phyloP scores from a whole-genome alignment of 495 filamentous ascomycete species.

The Penicillium lividum region DNA sequence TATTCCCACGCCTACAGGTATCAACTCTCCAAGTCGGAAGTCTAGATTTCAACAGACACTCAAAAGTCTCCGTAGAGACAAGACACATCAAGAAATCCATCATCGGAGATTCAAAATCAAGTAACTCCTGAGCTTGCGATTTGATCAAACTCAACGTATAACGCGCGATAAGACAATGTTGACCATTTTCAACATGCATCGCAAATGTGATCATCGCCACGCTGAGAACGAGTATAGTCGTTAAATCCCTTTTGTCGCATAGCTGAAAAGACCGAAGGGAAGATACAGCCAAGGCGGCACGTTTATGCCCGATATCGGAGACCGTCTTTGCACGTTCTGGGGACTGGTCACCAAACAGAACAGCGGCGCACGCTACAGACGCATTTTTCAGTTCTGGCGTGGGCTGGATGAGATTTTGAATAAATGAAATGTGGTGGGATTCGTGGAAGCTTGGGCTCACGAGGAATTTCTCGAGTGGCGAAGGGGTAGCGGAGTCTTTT shows the following conservation, averaged over 20 bases:
- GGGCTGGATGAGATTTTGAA: slow-evolving; percentile 16
- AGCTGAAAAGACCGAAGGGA: slow-evolving; percentile 18
- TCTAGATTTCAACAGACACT: slow-evolving; percentile 19
- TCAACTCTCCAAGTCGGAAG: slow-evolving; percentile 16
- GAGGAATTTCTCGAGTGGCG: slow-evolving; percentile 22
- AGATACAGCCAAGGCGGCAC: slow-evolving; percentile 21
- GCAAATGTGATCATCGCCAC: slow-evolving; percentile 25
- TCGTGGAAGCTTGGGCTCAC: slow-evolving; percentile 20
- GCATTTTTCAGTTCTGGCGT: slow-evolving; percentile 16
- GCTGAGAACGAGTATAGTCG: slow-evolving; percentile 15
- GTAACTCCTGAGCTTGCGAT: slow-evolving; percentile 3
- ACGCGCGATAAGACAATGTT: slow-evolving; percentile 19
- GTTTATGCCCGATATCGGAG: slow-evolving; percentile 16
- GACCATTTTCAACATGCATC: slow-evolving; percentile 25
- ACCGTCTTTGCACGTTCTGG: slow-evolving; percentile 8
- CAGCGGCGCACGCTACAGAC: slow-evolving; percentile 20
- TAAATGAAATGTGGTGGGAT: slow-evolving; percentile 17
- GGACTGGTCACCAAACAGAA: slow-evolving; percentile 18
- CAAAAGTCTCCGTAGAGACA: slow-evolving; percentile 21
- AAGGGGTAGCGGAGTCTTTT: slow-evolving; percentile 11
- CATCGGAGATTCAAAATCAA: slow-evolving; percentile 2
- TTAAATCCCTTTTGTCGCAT: slow-evolving; percentile 11
- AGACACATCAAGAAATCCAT: slow-evolving; percentile 25
- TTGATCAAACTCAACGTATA: slow-evolving; percentile 22
- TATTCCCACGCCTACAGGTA: neutral